Base-by-base conservation (phyloP, 1,139 yeast genomes). In the Nadsonia commutata region DNA sequence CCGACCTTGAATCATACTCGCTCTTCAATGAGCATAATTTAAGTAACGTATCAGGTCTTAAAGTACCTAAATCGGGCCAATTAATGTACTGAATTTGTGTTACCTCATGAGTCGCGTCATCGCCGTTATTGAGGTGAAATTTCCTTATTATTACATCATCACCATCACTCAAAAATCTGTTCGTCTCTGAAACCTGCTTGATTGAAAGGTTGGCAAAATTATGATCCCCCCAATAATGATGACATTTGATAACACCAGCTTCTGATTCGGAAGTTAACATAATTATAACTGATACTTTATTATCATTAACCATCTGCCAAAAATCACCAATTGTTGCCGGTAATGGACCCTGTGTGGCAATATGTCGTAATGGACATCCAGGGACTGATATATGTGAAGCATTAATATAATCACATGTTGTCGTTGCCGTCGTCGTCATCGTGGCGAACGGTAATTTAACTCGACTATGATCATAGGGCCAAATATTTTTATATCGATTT, bases 321-420 rank as follows among this genome's bases (percentile, higher is more conserved):
- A 84, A 84, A 57, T 84, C 95, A 13, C 76, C 78, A 47, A 80
- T 70, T 0, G 95, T 82, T 19, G 78, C 74, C 2, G 78, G 76
- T 37, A 84, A 60, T 1, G 95, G 95, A 1, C 93, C 95, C 52
- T 84, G 95, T 0, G 94, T 80, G 0, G 94, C 95, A 50, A 84
- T 79, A 56, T 79, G 81, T 42, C 71, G 64, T 36, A 59, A 57
- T 31, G 42, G 53, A 23, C 56, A 67, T 51, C 48, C 49, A n/a
- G 45, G 53, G 42, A 53, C 61, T 2, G 60, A 52, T 20, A 78
- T 60, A 53, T 72, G 74, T 49, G 75, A 74, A 1, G 85, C 86
- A 56, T 79, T 79, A 53, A 79, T 72, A 54, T 80, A 76, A 51
- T 74, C 77, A 46, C 55, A n/a, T n/a, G n/a, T n/a, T n/a, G n/a